Percentiles rank a stretch among this genome's conserved stretches.
Conservation (phyloP, 2,329 filamentous ascomycete genomes). For the Penicillium crustosum region DNA sequence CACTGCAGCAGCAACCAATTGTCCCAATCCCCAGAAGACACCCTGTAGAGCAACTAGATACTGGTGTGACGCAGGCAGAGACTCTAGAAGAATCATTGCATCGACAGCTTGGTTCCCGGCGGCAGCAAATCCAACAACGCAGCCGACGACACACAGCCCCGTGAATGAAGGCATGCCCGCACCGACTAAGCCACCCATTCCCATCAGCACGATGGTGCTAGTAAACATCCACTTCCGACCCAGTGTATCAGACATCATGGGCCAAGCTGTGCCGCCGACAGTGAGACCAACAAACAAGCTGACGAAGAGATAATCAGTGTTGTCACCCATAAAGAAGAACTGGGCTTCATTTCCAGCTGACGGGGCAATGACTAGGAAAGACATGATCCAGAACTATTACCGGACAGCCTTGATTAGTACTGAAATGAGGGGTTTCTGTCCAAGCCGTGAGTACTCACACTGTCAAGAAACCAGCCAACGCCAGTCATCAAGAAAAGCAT, state of each 20-base stretch:
- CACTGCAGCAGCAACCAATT: constrained; percentile 18
- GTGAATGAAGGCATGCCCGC: constrained; percentile 24
- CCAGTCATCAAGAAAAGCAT: constrained; percentile 21
- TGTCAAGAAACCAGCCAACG: constrained; percentile 25
- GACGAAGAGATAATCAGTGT: constrained; percentile 17
- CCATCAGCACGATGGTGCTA: constrained; percentile 20
- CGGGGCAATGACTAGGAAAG: constrained; percentile 20
- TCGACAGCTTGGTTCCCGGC: constrained; percentile 20
- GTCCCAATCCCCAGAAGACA: constrained; percentile 20
- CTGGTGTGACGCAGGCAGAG: constrained; percentile 22
- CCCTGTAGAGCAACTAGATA: constrained; percentile 20
- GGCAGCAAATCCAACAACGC: constrained; percentile 20
- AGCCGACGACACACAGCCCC: constrained; percentile 27
- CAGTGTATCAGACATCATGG: constrained; percentile 21
- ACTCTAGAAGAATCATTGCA: constrained; percentile 20
- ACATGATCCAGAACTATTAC: constrained; percentile 23
- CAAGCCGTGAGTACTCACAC: constrained; percentile 10
- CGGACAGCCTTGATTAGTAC: not conserved
- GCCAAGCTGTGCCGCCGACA: constrained; percentile 17
- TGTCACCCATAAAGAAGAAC: constrained; percentile 21
- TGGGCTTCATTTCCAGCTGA: constrained; percentile 21
- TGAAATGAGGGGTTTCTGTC: not conserved
- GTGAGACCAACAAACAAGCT: constrained; percentile 17
- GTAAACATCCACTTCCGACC: constrained; percentile 24
- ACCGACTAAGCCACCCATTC: constrained; percentile 22